A percentile compares a stretch with the other conserved stretches of the same genome.
Conservation (phyloP, 352 stramenopile genomes). For the Phytophthora quininea region DNA sequence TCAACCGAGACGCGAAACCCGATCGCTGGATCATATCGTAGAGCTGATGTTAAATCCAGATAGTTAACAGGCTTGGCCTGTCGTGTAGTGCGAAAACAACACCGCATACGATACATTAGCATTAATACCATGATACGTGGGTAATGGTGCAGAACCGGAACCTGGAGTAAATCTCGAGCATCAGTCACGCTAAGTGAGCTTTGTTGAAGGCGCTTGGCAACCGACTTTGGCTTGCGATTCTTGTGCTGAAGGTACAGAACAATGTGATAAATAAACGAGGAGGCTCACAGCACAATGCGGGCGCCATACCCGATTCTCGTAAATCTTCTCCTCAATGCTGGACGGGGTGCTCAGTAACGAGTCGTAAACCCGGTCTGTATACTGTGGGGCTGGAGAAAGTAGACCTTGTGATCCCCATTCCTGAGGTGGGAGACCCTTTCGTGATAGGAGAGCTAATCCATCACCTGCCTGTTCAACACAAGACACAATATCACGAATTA, state of each 20-base stretch:
- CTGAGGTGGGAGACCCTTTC: slow-evolving; percentile 42
- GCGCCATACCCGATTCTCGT: slow-evolving; percentile 38
- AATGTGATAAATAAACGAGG: background rate
- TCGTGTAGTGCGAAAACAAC: background rate
- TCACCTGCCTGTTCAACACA: slow-evolving; percentile 37
- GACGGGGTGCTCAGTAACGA: slow-evolving; percentile 49
- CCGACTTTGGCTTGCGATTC: slow-evolving; percentile 24
- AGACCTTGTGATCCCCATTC: slow-evolving; percentile 69
- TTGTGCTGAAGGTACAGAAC: slow-evolving; percentile 18
- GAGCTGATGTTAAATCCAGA: slow-evolving; percentile 50
- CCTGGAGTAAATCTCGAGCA: slow-evolving; percentile 38
- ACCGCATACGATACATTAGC: background rate
- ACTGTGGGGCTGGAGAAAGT: slow-evolving; percentile 47
- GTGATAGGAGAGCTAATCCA: slow-evolving; percentile 60
- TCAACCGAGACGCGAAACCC: slow-evolving; percentile 76
- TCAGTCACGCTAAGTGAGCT: slow-evolving; percentile 15
- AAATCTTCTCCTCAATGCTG: slow-evolving; percentile 65
- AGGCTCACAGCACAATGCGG: too few species aligned
- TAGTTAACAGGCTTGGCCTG: slow-evolving; percentile 54
- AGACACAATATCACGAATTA: background rate
- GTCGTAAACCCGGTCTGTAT: slow-evolving; percentile 59
- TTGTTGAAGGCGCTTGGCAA: slow-evolving; percentile 33
- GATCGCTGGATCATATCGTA: slow-evolving; percentile 59
- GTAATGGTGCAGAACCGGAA: background rate
- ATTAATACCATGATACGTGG: background rate